phyloP scores from a whole-genome alignment of 768 basidiomycete genomes.

The Kwoniella bestiolae region DNA sequence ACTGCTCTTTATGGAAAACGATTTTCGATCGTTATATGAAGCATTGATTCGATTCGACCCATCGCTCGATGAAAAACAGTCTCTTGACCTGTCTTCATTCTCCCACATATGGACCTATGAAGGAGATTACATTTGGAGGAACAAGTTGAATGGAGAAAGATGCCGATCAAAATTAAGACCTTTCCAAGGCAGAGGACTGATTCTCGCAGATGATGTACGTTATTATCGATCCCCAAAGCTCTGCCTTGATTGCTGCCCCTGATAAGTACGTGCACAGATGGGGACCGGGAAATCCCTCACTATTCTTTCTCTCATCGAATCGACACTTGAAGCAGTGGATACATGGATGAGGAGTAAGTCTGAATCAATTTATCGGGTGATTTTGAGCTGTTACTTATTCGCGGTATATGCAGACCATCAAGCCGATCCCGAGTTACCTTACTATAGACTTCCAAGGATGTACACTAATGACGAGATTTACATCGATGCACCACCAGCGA shows the following conservation, averaged over 20 bases:
- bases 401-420: background rate
- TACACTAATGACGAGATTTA: background rate
- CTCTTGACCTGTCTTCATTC: background rate
- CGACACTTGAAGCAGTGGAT: background rate
- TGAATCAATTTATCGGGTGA: background rate
- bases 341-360: background rate
- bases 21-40: background rate
- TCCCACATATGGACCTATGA: background rate
- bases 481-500: background rate
- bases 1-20: background rate
- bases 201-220: slow-evolving; percentile 11
- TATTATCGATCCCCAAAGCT: background rate
- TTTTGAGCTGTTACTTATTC: background rate
- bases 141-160: background rate
- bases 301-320: background rate
- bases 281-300: background rate
- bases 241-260: too few species aligned
- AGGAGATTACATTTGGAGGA: background rate
- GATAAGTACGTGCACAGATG: slow-evolving; percentile 6
- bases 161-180: background rate
- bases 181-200: background rate
- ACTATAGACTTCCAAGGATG: background rate
- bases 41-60: background rate
- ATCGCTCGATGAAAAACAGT: background rate
- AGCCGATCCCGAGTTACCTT: background rate